Base-by-base conservation (phyloP, 768 basidiomycete species). In the Boletus rubescentipes region DNA sequence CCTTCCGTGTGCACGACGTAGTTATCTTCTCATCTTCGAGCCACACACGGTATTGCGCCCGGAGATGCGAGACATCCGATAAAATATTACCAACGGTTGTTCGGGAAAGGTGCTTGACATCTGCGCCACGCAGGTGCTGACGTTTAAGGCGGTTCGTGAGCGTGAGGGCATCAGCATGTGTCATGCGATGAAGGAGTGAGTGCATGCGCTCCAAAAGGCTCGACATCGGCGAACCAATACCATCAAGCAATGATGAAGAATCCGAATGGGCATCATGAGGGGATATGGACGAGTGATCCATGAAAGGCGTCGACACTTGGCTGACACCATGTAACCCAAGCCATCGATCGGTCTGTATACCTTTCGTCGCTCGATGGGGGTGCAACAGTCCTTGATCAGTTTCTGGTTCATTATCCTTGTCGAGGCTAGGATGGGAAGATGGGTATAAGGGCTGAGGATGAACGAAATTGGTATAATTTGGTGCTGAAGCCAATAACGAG, bases 61-160 rank as follows among this genome's bases (percentile, higher is more conserved):
- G 84, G n/a, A 96, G 74, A 12, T 77, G 77, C 10, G 77, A 75
- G 11, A 84, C 77, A 47, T 99, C 96, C 23, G 78, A 72, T 14
- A 93, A 64, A 46, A 99, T 84, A 46, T 79, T 79, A 53, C 81
- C 80, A 54, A 98, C 78, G 0, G 93, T 97, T 23, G 81, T 82
- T 41, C 87, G 84, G 0, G 93, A 95, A 16, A 98, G 78, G 67
- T 97, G 89, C 30, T 84, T 82, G 30, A 98, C 80, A 60, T 97
- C 93, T 9, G 92, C 89, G 21, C 87, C 88, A 54, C 82, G 82
- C 18, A 98, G 78, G 62, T 94, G 84, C 61, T 98, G 95, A 51
- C 93, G 87, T 71, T 92, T 95, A 26, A 98, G 76, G 26, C 97
- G 86, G 58, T 89, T 90, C 31, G 91, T 92, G 38, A 98, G 76